A percentile compares a stretch with the other conserved stretches of the same genome.
phyloP scores from a whole-genome alignment of 106 monocot species.

The Cymbidium sinense region DNA sequence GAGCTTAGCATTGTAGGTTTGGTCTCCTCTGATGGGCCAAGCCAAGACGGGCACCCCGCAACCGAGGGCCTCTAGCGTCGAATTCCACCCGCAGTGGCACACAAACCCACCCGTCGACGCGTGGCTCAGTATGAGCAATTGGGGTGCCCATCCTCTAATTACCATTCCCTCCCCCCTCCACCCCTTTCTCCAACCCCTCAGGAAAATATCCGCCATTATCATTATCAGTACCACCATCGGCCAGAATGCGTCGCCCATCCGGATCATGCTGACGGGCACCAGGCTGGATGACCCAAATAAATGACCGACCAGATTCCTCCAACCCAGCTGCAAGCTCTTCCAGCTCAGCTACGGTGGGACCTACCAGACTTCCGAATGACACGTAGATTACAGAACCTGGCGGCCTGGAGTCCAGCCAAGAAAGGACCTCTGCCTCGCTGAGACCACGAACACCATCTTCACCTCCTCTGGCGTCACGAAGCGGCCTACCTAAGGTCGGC shows the following conservation, averaged over 20 bases:
- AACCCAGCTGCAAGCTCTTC: constrained; percentile 40
- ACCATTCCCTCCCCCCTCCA: constrained; percentile 24
- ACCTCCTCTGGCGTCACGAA: constrained; percentile 18
- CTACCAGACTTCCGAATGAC: constrained; percentile 40
- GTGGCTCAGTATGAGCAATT: constrained; percentile 41
- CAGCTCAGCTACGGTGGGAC: constrained; percentile 17
- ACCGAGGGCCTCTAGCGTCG: constrained; percentile 46
- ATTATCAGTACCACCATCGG: too few species aligned
- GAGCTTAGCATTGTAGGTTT: constrained; percentile 35
- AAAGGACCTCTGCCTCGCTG: constrained; percentile 18
- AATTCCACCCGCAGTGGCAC: constrained; percentile 77
- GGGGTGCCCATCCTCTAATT: constrained; percentile 52
- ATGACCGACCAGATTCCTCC: constrained; percentile 27
- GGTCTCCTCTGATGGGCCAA: constrained; percentile 52
- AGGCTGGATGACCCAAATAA: constrained; percentile 34
- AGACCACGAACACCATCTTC: not conserved
- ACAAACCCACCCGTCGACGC: constrained; percentile 34
- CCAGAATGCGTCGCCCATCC: not conserved
- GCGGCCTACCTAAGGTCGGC: not conserved
- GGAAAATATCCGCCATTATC: not conserved
- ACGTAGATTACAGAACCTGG: constrained; percentile 42
- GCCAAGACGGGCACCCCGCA: constrained; percentile 42
- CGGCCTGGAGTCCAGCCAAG: constrained; percentile 41
- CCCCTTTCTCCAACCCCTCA: not conserved
- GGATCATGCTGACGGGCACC: constrained; percentile 5